phyloP scores from a whole-genome alignment of 2,329 filamentous ascomycete genomes.

The Aspergillus aculeatinus region DNA sequence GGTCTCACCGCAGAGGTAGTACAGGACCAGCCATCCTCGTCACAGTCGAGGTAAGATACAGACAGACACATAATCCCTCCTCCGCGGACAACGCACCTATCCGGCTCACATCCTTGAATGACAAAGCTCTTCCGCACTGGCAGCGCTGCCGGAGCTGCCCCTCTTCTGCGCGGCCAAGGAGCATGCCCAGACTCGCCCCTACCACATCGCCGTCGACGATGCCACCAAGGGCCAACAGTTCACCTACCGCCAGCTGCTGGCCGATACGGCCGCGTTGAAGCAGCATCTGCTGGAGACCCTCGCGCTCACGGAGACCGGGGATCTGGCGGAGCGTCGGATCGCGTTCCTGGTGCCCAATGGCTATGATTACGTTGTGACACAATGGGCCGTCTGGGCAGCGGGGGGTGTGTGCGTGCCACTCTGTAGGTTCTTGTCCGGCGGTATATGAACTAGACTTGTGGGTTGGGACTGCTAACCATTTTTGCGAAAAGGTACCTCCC shows the following conservation, averaged over 20 bases:
- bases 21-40: not conserved
- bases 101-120: not conserved
- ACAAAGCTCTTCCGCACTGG: slow-evolving; percentile 9
- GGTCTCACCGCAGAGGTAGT: not conserved
- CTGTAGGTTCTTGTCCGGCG: slow-evolving; percentile 31
- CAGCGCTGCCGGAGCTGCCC: slow-evolving; percentile 40
- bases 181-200: slow-evolving; percentile 31
- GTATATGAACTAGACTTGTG: not conserved
- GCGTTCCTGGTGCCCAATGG: slow-evolving; percentile 42
- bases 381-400: slow-evolving; percentile 47
- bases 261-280: slow-evolving; percentile 39
- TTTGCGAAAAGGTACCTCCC: slow-evolving; percentile 36
- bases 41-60: not conserved
- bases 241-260: slow-evolving; percentile 42
- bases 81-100: too few relatives aligned
- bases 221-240: slow-evolving; percentile 39
- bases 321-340: slow-evolving; percentile 40
- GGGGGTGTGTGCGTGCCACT: slow-evolving; percentile 46
- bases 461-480: slow-evolving; percentile 1
- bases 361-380: slow-evolving; percentile 44
- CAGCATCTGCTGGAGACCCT: slow-evolving; percentile 37
- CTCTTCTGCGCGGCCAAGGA: slow-evolving; percentile 41
- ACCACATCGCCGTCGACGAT: slow-evolving; percentile 43
- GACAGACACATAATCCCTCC: too few relatives aligned
- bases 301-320: slow-evolving; percentile 21